These are phyloP conservation scores for Coffea humblotiana DNA, from an alignment of 305 asterid species.

Conservation along the genomic window DNA sequence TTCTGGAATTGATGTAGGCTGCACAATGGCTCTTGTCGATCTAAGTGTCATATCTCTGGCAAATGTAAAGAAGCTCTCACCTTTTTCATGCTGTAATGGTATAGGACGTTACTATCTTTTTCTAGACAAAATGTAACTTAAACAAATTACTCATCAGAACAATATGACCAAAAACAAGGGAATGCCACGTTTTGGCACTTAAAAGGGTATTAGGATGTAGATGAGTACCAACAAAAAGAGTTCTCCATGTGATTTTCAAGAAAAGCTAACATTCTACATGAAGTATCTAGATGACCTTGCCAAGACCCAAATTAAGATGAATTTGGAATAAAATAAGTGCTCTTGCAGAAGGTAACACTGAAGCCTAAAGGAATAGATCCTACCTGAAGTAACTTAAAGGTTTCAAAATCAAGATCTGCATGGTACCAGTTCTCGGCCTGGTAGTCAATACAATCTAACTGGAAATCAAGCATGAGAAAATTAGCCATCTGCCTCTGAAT, in stretches of 20 bases:
- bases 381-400: constrained; percentile 93
- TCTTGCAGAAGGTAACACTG: background rate
- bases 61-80: constrained; percentile 94
- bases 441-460: constrained; percentile 90
- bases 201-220: no score
- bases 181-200: no score
- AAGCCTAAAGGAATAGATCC: background rate
- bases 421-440: constrained; percentile 89
- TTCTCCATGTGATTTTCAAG: background rate
- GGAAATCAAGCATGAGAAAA: constrained; percentile 85
- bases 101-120: constrained; percentile 11
- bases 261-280: background rate
- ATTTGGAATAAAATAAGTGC: background rate
- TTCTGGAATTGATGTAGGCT: constrained; percentile 55
- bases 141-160: background rate
- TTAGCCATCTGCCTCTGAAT: constrained; percentile 95
- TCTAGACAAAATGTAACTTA: background rate
- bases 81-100: constrained; percentile 70
- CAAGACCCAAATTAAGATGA: background rate
- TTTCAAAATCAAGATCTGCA: constrained; percentile 97
- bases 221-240: background rate
- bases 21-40: constrained; percentile 84
- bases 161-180: background rate
- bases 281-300: background rate
- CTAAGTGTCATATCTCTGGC: constrained; percentile 90